These are phyloP conservation scores for Globisporangium spinosum DNA, from an alignment of 352 stramenopile genomes.

Conservation along the genomic window DNA sequence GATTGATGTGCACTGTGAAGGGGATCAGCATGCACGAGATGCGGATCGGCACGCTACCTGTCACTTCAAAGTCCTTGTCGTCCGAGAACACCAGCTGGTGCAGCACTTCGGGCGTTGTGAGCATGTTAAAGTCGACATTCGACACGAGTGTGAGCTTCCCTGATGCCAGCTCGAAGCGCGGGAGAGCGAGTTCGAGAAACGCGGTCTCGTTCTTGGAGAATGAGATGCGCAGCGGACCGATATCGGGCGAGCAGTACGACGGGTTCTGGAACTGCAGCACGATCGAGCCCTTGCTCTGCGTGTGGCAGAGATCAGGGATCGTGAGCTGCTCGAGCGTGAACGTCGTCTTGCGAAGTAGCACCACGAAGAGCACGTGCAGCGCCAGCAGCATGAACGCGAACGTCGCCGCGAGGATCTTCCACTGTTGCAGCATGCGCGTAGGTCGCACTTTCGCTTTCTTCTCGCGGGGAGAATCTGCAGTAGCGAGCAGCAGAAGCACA, in stretches of 20 bases:
- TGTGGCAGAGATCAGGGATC: slow-evolving; percentile 70
- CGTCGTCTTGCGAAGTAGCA: slow-evolving; percentile 57
- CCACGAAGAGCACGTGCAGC: slow-evolving; percentile 62
- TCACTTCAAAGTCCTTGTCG: slow-evolving; percentile 36
- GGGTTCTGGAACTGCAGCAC: slow-evolving; percentile 68
- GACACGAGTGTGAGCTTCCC: slow-evolving; percentile 49
- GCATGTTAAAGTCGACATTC: slow-evolving; percentile 40
- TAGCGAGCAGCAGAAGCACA: background rate
- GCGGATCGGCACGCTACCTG: slow-evolving; percentile 43
- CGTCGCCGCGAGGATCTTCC: slow-evolving; percentile 21
- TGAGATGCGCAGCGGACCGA: slow-evolving; percentile 52
- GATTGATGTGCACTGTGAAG: slow-evolving; percentile 62
- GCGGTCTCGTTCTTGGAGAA: slow-evolving; percentile 51
- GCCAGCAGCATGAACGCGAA: slow-evolving; percentile 34
- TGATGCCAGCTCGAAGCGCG: slow-evolving; percentile 49
- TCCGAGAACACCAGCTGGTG: slow-evolving; percentile 52
- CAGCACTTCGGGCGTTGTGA: slow-evolving; percentile 40
- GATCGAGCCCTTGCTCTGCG: slow-evolving; percentile 39
- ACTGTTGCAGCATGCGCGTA: background rate
- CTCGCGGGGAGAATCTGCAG: background rate
- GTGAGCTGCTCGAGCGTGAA: slow-evolving; percentile 53
- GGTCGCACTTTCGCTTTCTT: background rate
- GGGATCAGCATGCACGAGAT: slow-evolving; percentile 71
- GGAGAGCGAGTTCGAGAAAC: slow-evolving; percentile 46
- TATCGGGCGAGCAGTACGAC: slow-evolving; percentile 64